Percentiles rank a stretch among this genome's conserved stretches.
These are phyloP conservation scores for Rusavskia elegans DNA, from an alignment of 495 filamentous ascomycete species.

Conservation along the genomic window DNA sequence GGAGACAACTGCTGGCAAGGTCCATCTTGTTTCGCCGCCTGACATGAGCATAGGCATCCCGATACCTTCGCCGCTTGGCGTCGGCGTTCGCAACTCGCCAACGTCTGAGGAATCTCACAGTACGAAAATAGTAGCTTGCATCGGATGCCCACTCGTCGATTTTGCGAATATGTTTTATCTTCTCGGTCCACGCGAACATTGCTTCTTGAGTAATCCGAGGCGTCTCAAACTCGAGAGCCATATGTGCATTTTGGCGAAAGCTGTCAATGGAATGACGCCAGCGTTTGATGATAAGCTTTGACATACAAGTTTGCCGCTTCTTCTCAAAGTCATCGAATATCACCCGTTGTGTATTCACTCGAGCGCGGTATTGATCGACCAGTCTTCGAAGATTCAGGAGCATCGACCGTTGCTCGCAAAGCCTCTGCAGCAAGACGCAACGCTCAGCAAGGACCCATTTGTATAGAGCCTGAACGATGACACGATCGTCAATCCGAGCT, in stretches of 20 bases:
- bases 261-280: constrained; percentile 29
- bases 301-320: not conserved
- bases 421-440: constrained; percentile 33
- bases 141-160: constrained; percentile 37
- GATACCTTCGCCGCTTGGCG: constrained; percentile 36
- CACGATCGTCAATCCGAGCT: constrained; percentile 39
- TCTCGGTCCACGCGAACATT: constrained; percentile 31
- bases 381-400: constrained; percentile 23
- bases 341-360: constrained; percentile 20
- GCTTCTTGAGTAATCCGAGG: constrained; percentile 32
- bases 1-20: constrained; percentile 29
- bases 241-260: constrained; percentile 29
- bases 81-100: constrained; percentile 38
- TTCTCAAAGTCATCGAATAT: constrained; percentile 21
- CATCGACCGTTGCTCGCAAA: constrained; percentile 33
- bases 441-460: constrained; percentile 47
- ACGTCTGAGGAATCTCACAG: constrained; percentile 32
- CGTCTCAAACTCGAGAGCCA: constrained; percentile 37
- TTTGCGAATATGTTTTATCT: constrained; percentile 26
- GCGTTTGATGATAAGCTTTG: constrained; percentile 22
- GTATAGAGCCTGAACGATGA: constrained; percentile 42
- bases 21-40: constrained; percentile 42
- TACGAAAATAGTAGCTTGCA: constrained; percentile 43
- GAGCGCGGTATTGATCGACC: constrained; percentile 23
- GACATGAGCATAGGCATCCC: constrained; percentile 42